Percentiles rank a stretch among this genome's conserved stretches.
phyloP scores from a whole-genome alignment of 2,329 filamentous ascomycete genomes.

The Xylaria sp. region DNA sequence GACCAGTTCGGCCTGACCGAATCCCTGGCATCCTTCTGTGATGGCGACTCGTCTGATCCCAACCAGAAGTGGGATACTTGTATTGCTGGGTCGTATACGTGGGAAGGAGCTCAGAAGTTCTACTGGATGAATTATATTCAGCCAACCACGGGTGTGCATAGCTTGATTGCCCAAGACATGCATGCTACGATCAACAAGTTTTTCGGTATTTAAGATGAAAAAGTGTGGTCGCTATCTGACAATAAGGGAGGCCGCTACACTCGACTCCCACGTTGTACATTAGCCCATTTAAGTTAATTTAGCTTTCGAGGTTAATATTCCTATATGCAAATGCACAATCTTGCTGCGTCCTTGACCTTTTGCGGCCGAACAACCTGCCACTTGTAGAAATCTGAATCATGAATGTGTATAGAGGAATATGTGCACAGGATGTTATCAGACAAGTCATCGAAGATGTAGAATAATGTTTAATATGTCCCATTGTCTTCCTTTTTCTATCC shows the following conservation, averaged over 20 bases:
- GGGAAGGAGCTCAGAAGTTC: neutral
- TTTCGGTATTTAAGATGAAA: neutral
- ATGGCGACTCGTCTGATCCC: neutral
- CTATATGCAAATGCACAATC: neutral
- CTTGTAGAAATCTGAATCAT: neutral
- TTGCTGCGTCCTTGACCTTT: neutral
- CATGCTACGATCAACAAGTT: neutral
- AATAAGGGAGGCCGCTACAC: no score
- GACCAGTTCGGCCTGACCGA: neutral
- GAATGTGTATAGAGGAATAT: neutral
- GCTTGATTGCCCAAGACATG: neutral
- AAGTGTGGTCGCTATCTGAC: neutral
- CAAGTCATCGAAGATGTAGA: slow-evolving; percentile 4
- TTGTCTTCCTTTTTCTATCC: slow-evolving; percentile 41
- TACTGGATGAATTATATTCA: neutral
- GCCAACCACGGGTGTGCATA: neutral
- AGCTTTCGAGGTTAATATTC: no score
- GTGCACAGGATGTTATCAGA: neutral
- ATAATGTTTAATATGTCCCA: slow-evolving; percentile 39
- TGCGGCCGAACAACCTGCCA: neutral
- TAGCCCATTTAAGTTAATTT: no score
- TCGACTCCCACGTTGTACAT: no score
- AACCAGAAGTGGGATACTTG: neutral
- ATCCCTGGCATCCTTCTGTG: neutral
- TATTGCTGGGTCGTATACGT: neutral